Base-by-base conservation (phyloP, 2,329 filamentous ascomycete genomes). In the Nemania diffusa region DNA sequence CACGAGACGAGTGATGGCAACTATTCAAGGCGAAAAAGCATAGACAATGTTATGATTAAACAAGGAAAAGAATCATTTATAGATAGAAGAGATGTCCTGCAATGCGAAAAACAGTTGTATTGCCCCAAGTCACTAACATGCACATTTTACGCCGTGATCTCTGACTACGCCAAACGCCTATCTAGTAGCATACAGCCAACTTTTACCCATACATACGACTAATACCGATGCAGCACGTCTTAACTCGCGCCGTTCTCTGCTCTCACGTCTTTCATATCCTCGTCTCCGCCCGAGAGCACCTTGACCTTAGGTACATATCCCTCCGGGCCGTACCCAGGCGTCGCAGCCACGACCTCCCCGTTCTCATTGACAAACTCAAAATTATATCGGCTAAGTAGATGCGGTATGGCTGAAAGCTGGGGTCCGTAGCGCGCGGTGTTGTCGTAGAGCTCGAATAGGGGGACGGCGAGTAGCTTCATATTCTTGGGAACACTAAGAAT, bases 381-480 rank as follows among this genome's bases (percentile, higher is more conserved):
- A 81, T 97, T 97, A 82, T 98, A 99, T 62, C 94, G 88, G 71
- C 94, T 97, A 11, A 99, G 87, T 4, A 98, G 86, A 79, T 99
- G 96, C 0, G 96, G 96, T 64, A 99, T 98, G 0, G 96, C 96
- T 1, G 94, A 97, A 17, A 99, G 89, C 78, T 99, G 96, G 4
- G 96, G 96, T 0, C 96, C 96, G 78, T 99, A 99, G 67, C 96
- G 87, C 13, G 91, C 92, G 0, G 93, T 97, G 81, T 99, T 99
- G 77, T 99, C 96, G 84, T 99, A 99, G 44, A 99, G 89, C 82
- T 99, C 96, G 81, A 98, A 98, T 0, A 99, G 86, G 0, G 96
- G 96, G 1, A 99, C 96, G 1, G 96, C 96, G 46, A 99, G 90
- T 26, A 99, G 89, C 80, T 99, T 99, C 96, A 99, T 98, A 82